A percentile compares a stretch with the other conserved stretches of the same genome.
These are phyloP conservation scores for Saturnispora mendoncae DNA, from an alignment of 805 yeast genomes.

Conservation along the genomic window DNA sequence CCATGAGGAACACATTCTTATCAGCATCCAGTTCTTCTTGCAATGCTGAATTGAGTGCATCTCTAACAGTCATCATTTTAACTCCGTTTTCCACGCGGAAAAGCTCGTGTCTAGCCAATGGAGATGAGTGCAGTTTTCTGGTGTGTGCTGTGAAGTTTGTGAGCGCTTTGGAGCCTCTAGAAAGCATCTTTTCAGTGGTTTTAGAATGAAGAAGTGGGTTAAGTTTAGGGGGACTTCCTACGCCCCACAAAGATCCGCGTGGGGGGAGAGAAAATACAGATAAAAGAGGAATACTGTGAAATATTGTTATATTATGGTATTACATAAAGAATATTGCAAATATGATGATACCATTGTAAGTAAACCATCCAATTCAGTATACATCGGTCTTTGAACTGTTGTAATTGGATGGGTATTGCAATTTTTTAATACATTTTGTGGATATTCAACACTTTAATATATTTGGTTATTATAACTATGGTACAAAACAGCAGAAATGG, in stretches of 20 bases:
- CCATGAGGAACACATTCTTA: slow-evolving; percentile 88
- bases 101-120: slow-evolving; percentile 9
- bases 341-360: too few species aligned
- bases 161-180: not conserved
- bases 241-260: slow-evolving; percentile 8
- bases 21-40: slow-evolving; percentile 97
- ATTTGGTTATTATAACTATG: too few species aligned
- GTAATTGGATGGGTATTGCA: too few species aligned
- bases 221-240: not conserved
- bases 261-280: too few species aligned
- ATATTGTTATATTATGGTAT: too few species aligned
- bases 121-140: slow-evolving; percentile 7
- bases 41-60: slow-evolving; percentile 88
- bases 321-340: too few species aligned
- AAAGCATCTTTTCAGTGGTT: not conserved
- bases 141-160: not conserved
- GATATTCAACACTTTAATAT: too few species aligned
- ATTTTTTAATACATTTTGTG: too few species aligned
- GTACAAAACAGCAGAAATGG: not conserved
- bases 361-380: too few species aligned
- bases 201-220: not conserved
- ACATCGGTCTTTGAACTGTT: too few species aligned
- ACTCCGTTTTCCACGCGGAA: slow-evolving; percentile 15
- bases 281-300: too few species aligned
- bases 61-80: slow-evolving; percentile 80